Evolutionary conservation across 768 basidiomycete species (phyloP), one percentile per base, ranked within the genome.

Genomic region (Melanogaster broomeanus): DNA sequence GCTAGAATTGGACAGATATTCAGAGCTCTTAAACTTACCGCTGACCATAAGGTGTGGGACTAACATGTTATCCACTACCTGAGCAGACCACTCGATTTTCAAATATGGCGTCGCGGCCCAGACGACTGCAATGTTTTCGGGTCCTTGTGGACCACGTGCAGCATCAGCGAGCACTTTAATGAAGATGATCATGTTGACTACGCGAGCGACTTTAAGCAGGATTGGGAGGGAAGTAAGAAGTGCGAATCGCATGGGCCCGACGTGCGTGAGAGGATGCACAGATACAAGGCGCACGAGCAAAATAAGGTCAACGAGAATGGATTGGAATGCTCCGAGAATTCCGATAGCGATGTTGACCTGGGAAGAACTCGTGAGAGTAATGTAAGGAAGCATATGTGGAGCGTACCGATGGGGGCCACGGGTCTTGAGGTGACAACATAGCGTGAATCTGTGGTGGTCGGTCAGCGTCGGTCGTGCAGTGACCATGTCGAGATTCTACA

Each of bases 71-170:
- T 68, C 68, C 7, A 61, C 45, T 44, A 70, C 35, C 48, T 70
- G 69, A 16, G 60, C 52, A 13, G 60, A 59, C 67, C 69, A 67
- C 37, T 68, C 69, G 3, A 70, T 65, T 49, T 67, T 71, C 11
- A 71, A 47, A 47, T 64, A 71, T 5, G 66, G 69, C 1, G 49
- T 57, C 39, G 56, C 19, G 18, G 43, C 51, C 69, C 65, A 69
- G 16, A 49, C 28, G n/a, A 50, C 2, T 9, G 39, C 51, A n/a
- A 63, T 21, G 0, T 53, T 41, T 35, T 53, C 41, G 13, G 58
- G 16, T 10, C 52, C 63, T 1, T 59, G 42, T 7, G 62, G 61
- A 13, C 62, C 62, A 27, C 45, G 55, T 16, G 58, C 53, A 12
- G 56, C 64, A 34, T 59, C 54, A 4, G 44, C 48, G 21, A 71